Conservation (phyloP, 108 stramenopile genomes). For the Asterionellopsis glacialis region DNA sequence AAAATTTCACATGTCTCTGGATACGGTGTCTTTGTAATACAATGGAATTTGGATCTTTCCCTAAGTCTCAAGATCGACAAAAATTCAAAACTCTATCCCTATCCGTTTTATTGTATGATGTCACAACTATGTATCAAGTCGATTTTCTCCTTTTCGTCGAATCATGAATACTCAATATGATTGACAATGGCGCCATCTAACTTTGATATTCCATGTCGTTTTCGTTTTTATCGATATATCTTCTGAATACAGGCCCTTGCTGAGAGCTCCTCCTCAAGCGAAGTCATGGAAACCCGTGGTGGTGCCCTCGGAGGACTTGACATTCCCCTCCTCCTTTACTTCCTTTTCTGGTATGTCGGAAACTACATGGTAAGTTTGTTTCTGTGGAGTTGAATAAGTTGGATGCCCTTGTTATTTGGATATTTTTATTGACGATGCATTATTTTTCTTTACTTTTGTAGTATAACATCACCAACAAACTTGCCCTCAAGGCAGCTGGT, state of each 20-base stretch:
- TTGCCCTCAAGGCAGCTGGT: conserved; percentile 82
- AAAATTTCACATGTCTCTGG: no score
- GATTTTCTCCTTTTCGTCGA: no score
- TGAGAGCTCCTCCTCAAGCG: conserved; percentile 11
- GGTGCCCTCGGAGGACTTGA: conserved; percentile 43
- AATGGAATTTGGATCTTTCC: no score
- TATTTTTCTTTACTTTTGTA: conserved; percentile 2
- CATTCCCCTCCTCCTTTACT: conserved; percentile 81
- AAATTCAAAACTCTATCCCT: no score
- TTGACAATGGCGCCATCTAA: no score
- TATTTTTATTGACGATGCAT: not conserved
- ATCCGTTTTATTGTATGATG: no score
- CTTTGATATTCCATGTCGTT: no score
- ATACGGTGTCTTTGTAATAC: no score
- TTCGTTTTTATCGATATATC: not conserved
- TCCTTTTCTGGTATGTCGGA: conserved; percentile 90
- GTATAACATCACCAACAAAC: conserved; percentile 90
- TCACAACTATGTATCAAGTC: no score
- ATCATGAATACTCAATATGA: no score
- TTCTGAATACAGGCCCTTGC: conserved; percentile 22
- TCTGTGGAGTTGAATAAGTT: not conserved
- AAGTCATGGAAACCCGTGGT: conserved; percentile 53
- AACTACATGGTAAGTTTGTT: conserved; percentile 75
- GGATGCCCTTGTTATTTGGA: not conserved
- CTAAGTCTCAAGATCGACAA: no score